Evolutionary conservation across 441 rosid genomes (phyloP).

Genomic region (Mallotus japonicus): DNA sequence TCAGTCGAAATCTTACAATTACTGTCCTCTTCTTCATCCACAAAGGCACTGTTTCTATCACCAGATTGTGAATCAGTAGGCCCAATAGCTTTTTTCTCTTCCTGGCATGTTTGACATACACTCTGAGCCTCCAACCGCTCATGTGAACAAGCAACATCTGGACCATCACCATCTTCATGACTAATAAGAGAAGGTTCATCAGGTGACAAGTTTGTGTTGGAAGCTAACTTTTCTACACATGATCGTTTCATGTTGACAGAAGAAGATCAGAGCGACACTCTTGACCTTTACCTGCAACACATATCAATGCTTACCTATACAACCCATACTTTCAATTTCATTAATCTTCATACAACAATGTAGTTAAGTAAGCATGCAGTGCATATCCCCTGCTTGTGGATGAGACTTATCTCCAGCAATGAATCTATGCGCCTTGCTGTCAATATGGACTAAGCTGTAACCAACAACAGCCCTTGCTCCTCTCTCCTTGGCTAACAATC

Average conservation of each 20-base stretch:
- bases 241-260: no score
- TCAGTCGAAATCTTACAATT: background rate
- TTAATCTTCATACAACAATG: constrained; percentile 36
- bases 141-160: constrained; percentile 18
- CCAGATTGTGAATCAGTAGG: constrained; percentile 13
- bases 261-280: no score
- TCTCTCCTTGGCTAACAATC: constrained; percentile 21
- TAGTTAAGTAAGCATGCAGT: constrained; percentile 28
- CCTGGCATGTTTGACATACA: constrained; percentile 12
- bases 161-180: constrained; percentile 23
- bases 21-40: constrained; percentile 9
- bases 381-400: constrained; percentile 19
- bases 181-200: constrained; percentile 26
- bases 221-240: no score
- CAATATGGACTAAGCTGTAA: constrained; percentile 18
- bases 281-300: no score
- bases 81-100: constrained; percentile 13
- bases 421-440: constrained; percentile 23
- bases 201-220: constrained; percentile 27
- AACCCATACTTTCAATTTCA: background rate
- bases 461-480: constrained; percentile 19
- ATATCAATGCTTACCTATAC: no score
- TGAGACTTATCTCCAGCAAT: constrained; percentile 36
- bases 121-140: constrained; percentile 17
- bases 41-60: constrained; percentile 17